A percentile compares a stretch with the other conserved stretches of the same genome.
Conservation (phyloP, 2,329 filamentous ascomycete species). For the Colletotrichum eremochloae region DNA sequence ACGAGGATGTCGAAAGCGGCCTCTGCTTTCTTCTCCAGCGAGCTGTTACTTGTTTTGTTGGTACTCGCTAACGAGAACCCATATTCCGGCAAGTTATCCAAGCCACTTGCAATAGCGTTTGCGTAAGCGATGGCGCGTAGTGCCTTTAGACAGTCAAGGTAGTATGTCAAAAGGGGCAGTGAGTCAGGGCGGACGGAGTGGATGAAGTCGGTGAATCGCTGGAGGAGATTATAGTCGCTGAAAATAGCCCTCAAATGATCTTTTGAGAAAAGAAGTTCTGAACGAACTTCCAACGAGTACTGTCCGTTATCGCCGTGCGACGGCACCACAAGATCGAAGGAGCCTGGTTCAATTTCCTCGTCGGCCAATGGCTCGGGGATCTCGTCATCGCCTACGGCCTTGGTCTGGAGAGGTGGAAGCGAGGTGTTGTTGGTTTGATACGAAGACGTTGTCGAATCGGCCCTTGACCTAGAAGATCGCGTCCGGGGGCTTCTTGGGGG, state of each 20-base stretch:
- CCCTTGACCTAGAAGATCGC: constrained; percentile 47
- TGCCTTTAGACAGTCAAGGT: constrained; percentile 79
- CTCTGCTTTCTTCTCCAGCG: constrained; percentile 73
- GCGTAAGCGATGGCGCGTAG: constrained; percentile 78
- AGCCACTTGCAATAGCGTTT: constrained; percentile 74
- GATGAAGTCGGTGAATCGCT: constrained; percentile 77
- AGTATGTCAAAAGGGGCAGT: constrained; percentile 76
- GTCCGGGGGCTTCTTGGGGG: constrained; percentile 47
- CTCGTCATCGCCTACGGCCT: constrained; percentile 46
- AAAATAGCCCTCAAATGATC: constrained; percentile 77
- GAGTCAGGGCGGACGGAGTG: constrained; percentile 71
- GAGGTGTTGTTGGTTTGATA: constrained; percentile 46
- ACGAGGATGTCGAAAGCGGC: constrained; percentile 75
- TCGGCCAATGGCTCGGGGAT: constrained; percentile 53
- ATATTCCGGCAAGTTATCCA: constrained; percentile 68
- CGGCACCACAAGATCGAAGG: constrained; percentile 53
- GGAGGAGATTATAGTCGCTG: constrained; percentile 70
- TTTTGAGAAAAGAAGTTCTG: constrained; percentile 74
- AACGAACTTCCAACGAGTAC: constrained; percentile 72
- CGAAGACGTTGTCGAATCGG: constrained; percentile 49
- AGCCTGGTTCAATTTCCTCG: constrained; percentile 55
- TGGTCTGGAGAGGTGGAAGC: constrained; percentile 44
- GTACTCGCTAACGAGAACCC: constrained; percentile 67
- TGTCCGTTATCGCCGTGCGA: constrained; percentile 43
- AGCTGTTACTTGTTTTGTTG: constrained; percentile 67